Conservation (phyloP, 192 early-diverging fungal genomes). For the Backusella sp. region DNA sequence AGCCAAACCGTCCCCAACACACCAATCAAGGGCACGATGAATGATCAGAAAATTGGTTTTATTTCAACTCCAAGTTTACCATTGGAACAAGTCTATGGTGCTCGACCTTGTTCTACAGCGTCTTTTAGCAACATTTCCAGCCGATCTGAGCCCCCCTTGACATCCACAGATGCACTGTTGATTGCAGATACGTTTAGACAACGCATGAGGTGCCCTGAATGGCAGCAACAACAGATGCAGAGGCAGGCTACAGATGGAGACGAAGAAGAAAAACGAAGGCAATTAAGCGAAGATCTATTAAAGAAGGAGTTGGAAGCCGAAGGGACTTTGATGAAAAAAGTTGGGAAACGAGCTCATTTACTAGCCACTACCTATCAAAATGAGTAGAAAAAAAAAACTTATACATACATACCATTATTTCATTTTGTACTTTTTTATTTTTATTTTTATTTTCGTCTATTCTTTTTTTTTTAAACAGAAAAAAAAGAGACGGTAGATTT, state of each 20-base stretch:
- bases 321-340: slow-evolving; percentile 32
- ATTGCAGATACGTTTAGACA: slow-evolving; percentile 39
- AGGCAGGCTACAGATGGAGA: not conserved
- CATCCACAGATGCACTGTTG: slow-evolving; percentile 32
- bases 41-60: not conserved
- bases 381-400: not conserved
- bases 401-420: not conserved
- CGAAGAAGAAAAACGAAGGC: slow-evolving; percentile 19
- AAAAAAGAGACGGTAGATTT: not conserved
- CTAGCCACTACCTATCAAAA: not conserved
- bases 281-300: slow-evolving; percentile 22
- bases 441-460: not conserved
- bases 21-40: not conserved
- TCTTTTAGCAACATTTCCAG: slow-evolving; percentile 24
- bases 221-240: slow-evolving; percentile 21
- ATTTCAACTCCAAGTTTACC: not conserved
- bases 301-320: slow-evolving; percentile 28
- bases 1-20: slow-evolving; percentile 2
- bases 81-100: not conserved
- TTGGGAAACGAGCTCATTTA: slow-evolving; percentile 25
- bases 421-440: not conserved
- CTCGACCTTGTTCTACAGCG: slow-evolving; percentile 3
- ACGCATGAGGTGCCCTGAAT: slow-evolving; percentile 35
- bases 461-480: not conserved
- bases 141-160: slow-evolving; percentile 30